Percentiles rank a stretch among this genome's conserved stretches.
Conservation (phyloP, 345 rosid species). For the Anacardium occidentale region DNA sequence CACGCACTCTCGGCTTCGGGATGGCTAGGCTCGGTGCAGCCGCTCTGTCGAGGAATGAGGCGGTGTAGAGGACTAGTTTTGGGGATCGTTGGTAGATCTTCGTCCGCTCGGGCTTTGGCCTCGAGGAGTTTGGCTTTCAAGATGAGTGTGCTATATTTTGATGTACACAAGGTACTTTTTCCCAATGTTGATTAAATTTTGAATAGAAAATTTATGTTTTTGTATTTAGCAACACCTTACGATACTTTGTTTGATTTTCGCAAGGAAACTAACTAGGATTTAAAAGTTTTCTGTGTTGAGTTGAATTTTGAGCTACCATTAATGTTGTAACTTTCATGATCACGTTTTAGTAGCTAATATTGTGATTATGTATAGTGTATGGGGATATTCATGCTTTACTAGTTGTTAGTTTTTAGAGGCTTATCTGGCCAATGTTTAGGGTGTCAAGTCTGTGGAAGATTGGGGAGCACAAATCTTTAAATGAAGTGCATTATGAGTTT, state of each 20-base stretch:
- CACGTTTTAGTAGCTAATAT: background rate
- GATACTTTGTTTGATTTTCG: background rate
- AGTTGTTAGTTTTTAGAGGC: background rate
- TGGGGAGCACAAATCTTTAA: background rate
- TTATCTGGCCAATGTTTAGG: background rate
- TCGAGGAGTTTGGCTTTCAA: constrained; percentile 91
- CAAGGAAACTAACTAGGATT: background rate
- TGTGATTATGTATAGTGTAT: constrained; percentile 2
- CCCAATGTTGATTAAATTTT: constrained; percentile 3
- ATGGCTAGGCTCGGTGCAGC: constrained; percentile 96
- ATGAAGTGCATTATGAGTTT: constrained; percentile 2
- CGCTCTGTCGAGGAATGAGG: constrained; percentile 93
- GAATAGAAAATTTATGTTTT: background rate
- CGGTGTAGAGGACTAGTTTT: constrained; percentile 92
- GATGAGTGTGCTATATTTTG: constrained; percentile 95
- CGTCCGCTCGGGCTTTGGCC: constrained; percentile 75
- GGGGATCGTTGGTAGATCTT: constrained; percentile 93
- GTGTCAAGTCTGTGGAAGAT: background rate
- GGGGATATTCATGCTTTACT: background rate
- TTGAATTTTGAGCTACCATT: background rate
- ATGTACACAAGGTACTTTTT: constrained; percentile 63
- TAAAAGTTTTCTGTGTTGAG: background rate
- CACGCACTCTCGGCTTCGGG: constrained; percentile 87
- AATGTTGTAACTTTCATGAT: background rate
- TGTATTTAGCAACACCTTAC: background rate